Percentiles rank a stretch among this genome's conserved stretches.
phyloP scores from a whole-genome alignment of 2,329 filamentous ascomycete genomes.

The Helicocarpus griseus region DNA sequence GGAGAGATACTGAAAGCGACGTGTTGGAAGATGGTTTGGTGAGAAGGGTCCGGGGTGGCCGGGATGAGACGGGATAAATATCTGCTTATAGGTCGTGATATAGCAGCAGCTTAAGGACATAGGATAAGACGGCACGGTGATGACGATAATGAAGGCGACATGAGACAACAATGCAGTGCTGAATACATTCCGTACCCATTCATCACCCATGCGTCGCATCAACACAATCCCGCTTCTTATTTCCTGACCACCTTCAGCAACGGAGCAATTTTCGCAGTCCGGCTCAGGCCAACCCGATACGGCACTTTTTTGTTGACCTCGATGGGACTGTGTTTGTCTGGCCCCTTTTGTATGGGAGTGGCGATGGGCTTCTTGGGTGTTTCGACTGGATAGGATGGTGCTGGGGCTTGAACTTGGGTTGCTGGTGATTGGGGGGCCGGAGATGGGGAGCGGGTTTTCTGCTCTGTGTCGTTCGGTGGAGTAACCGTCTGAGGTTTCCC shows the following conservation, averaged over 20 bases:
- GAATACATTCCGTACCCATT: neutral
- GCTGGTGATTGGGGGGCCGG: neutral
- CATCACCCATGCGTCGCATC: neutral
- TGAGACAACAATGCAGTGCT: neutral
- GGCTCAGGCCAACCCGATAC: conserved; percentile 41
- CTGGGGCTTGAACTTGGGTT: neutral
- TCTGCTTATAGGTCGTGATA: too few relatives aligned
- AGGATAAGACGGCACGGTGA: too few relatives aligned
- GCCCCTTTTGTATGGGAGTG: conserved; percentile 17
- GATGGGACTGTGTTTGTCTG: conserved; percentile 33
- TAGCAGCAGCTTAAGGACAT: too few relatives aligned
- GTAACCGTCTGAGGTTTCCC: neutral
- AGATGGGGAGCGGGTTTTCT: neutral
- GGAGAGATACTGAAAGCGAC: too few relatives aligned
- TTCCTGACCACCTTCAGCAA: conserved; percentile 38
- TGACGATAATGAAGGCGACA: too few relatives aligned
- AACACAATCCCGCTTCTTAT: conserved; percentile 14
- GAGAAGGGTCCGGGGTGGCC: too few relatives aligned
- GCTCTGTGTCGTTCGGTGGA: conserved; percentile 2
- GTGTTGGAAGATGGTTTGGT: too few relatives aligned
- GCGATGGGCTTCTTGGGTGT: conserved; percentile 8
- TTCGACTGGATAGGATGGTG: conserved; percentile 1
- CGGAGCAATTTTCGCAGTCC: conserved; percentile 38
- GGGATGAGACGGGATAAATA: too few relatives aligned
- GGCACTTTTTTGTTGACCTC: conserved; percentile 29